Evolutionary conservation across 495 filamentous ascomycete species (phyloP).

Genomic region (Podospora australis): DNA sequence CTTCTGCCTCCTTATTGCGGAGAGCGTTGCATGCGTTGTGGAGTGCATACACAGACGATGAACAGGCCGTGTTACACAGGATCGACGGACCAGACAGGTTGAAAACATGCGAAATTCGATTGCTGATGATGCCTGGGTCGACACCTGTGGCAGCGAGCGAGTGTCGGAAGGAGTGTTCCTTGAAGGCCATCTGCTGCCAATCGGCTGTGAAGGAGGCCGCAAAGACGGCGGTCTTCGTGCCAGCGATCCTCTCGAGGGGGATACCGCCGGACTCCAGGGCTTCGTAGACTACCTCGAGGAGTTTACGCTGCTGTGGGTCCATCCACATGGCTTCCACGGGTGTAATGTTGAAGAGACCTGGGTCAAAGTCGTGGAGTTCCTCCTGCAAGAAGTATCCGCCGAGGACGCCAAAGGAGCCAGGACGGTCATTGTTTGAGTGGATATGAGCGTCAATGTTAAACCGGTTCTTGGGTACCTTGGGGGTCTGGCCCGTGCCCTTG

Average conservation of each 20-base stretch:
- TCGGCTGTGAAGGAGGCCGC: conserved; percentile 27
- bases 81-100: conserved; percentile 36
- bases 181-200: conserved; percentile 4
- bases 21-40: conserved; percentile 47
- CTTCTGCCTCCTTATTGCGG: conserved; percentile 26
- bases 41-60: conserved; percentile 44
- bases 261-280: background rate
- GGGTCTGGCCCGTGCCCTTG: background rate
- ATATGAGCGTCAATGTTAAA: conserved; percentile 30
- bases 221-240: background rate
- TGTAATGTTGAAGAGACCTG: background rate
- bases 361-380: background rate
- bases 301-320: background rate
- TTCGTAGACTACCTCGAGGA: background rate
- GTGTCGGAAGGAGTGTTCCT: background rate
- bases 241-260: background rate
- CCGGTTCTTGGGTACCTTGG: conserved; percentile 3
- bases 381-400: background rate
- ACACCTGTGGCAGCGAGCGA: conserved; percentile 31
- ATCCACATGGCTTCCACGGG: background rate
- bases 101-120: conserved; percentile 46
- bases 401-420: background rate
- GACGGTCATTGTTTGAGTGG: background rate
- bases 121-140: conserved; percentile 30
- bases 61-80: conserved; percentile 49